These are phyloP conservation scores for Pyrrhoderma noxium DNA, from an alignment of 1,284 basidiomycete genomes.

Conservation along the genomic window DNA sequence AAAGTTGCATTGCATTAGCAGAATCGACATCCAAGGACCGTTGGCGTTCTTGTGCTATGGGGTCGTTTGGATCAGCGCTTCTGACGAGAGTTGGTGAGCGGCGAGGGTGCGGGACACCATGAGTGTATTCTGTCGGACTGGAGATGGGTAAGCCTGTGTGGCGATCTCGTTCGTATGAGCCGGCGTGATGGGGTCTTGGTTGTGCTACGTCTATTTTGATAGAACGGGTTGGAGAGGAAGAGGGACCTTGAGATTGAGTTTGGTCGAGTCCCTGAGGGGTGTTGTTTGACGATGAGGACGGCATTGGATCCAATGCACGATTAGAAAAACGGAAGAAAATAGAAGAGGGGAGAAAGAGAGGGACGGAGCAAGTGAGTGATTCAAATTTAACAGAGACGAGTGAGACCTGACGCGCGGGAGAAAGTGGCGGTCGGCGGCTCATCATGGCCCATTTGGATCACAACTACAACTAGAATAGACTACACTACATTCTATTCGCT, in stretches of 20 bases:
- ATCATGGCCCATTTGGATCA: too few relatives aligned
- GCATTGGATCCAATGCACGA: background rate
- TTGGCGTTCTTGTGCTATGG: conserved; percentile 67
- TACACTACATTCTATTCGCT: too few relatives aligned
- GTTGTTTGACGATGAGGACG: conserved; percentile 8
- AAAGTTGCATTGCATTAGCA: conserved; percentile 61
- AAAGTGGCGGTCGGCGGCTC: too few relatives aligned
- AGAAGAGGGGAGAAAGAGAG: background rate
- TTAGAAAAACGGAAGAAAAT: too few relatives aligned
- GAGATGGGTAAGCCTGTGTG: too few relatives aligned
- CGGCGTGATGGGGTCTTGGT: conserved; percentile 26
- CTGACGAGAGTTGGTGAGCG: conserved; percentile 59
- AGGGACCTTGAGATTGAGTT: background rate
- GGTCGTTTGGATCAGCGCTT: conserved; percentile 59
- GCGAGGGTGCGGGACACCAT: conserved; percentile 34
- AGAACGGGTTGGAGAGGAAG: conserved; percentile 12
- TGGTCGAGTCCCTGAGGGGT: too few relatives aligned
- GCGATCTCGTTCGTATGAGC: background rate
- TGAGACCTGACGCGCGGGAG: too few relatives aligned
- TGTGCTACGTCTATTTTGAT: conserved; percentile 27
- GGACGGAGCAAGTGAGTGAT: background rate
- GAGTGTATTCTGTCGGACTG: conserved; percentile 4
- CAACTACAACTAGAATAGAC: too few relatives aligned
- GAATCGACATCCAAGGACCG: conserved; percentile 82
- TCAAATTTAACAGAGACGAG: background rate